Evolutionary conservation across 441 rosid genomes (phyloP), one percentile per base, ranked within the genome.

Genomic region (Populus trichocarpa): DNA sequence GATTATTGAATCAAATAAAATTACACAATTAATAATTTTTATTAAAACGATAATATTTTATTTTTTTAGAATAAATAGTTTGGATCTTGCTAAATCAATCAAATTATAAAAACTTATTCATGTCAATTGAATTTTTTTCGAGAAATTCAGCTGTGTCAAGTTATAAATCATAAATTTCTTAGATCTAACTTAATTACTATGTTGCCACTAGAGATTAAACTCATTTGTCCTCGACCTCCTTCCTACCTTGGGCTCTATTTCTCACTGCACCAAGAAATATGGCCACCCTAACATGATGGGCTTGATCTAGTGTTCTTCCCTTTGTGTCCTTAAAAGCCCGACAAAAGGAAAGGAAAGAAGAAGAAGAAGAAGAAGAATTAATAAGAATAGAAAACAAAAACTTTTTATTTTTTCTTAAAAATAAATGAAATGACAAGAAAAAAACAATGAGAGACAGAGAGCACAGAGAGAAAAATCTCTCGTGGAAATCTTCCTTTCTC

Each of bases 391-490:
- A 38, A 59, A 40, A 9, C 4, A 38, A 33, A 28, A 14, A 20
- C 2, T 28, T 28, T 28, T 16, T 25, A 1, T 7, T 26, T 32
- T 38, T 12, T 40, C 5, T 11, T 40, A 11, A 36, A 67, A 22
- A 33, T 6, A 18, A 75, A 50, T 40, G 33, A 38, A 75, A 23
- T 28, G 50, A 63, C 28, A 77, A 64, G 71, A 74, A 53, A 79
- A 72, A 25, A n/a, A 70, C 72, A 35, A 73, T 74, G 84, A 42
- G 76, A 57, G 78, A 76, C 69, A 69, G 73, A 74, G 80, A 66
- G 83, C 64, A 79, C 79, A 68, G 81, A 73, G 82, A 81, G 74
- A 78, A 26, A 40, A 26, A 23, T 40, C 59, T 70, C 67, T 78
- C 73, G 77, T 33, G 83, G 84, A 36, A 33, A 50, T 79, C 75